Conservation (phyloP, 805 yeast species). For the Komagataella pastoris region DNA sequence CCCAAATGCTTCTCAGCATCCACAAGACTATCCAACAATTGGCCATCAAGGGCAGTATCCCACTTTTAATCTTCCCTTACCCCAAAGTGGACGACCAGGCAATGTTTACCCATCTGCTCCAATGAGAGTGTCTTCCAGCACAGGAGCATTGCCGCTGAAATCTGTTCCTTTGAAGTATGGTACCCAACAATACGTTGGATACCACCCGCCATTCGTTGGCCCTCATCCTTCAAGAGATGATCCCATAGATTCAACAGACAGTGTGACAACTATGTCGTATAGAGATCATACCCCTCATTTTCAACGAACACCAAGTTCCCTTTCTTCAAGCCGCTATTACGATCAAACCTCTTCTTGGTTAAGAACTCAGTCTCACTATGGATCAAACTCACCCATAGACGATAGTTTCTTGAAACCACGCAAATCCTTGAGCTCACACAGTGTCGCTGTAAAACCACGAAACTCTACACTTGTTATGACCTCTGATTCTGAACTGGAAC, state of each 20-base stretch:
- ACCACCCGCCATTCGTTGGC: not conserved
- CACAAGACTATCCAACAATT: not conserved
- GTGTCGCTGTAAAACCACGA: not conserved
- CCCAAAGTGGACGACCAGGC: not conserved
- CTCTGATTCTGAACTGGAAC: constrained; percentile 15
- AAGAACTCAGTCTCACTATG: not conserved
- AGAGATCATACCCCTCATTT: not conserved
- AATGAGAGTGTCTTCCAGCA: not conserved
- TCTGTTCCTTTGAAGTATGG: not conserved
- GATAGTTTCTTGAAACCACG: not conserved
- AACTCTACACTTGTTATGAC: not conserved
- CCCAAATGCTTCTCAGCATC: not conserved
- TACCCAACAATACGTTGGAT: not conserved
- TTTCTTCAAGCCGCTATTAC: not conserved
- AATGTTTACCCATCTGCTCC: not conserved
- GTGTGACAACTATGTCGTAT: not conserved
- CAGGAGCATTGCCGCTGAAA: not conserved
- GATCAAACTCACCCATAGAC: not conserved
- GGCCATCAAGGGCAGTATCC: not conserved
- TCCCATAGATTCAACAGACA: not conserved
- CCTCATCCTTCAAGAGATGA: not conserved
- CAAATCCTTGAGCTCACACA: not conserved
- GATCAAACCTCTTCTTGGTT: not conserved
- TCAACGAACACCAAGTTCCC: not conserved
- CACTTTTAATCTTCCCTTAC: not conserved